phyloP scores from a whole-genome alignment of 23 red algal genomes.

The Gracilariopsis chorda region DNA sequence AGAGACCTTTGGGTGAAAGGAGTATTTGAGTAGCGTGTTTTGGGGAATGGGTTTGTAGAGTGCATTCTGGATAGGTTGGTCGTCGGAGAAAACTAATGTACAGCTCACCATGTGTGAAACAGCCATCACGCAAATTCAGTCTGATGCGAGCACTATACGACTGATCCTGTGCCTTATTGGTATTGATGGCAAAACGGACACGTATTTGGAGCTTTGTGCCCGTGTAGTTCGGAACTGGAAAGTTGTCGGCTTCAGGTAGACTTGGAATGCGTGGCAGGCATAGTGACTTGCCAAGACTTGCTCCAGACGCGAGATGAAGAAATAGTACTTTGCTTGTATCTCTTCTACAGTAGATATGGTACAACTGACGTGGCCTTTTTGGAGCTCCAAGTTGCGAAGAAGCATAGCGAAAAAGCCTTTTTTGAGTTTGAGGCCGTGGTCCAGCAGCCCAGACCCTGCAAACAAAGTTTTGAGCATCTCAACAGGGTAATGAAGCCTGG shows the following conservation, averaged over 20 bases:
- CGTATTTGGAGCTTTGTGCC: neutral
- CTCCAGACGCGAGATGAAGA: neutral
- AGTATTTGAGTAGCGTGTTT: too few relatives aligned
- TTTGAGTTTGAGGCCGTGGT: neutral
- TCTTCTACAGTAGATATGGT: neutral
- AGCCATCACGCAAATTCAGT: too few relatives aligned
- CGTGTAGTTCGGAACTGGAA: neutral
- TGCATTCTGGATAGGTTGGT: too few relatives aligned
- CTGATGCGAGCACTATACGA: too few relatives aligned
- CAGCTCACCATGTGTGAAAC: too few relatives aligned
- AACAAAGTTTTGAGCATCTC: neutral
- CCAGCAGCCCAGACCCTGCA: neutral
- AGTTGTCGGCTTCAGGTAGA: neutral
- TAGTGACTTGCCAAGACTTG: neutral
- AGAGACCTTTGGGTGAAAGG: too few relatives aligned
- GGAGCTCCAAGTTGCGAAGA: neutral
- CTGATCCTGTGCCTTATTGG: neutral
- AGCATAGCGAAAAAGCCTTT: neutral
- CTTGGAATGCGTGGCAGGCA: neutral
- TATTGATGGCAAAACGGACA: neutral
- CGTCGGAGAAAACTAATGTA: too few relatives aligned
- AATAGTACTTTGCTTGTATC: neutral
- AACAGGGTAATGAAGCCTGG: neutral
- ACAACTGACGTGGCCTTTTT: neutral
- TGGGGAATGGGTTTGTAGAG: too few relatives aligned